Base-by-base conservation (phyloP, 805 yeast genomes). In the Teunomyces stri region DNA sequence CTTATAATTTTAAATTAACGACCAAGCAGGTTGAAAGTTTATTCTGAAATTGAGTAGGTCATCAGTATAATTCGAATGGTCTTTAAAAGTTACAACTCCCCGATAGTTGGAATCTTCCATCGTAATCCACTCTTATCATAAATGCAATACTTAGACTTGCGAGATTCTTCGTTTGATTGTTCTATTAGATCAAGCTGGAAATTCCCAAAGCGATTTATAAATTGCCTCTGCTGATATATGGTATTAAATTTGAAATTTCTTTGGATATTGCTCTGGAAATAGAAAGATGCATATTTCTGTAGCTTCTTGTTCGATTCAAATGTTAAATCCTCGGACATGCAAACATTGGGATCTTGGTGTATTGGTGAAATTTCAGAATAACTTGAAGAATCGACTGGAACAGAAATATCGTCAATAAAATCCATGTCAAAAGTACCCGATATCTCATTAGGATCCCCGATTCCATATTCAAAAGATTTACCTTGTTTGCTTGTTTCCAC, bases 91-190 rank as follows among this genome's bases (percentile, higher is more conserved):
- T 49, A 68, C 9, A 70, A 54, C 45, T 68, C 73, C 3, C 72
- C 68, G 3, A 71, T 46, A 10, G 68, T 64, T 3, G 76, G 76
- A 27, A 72, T 69, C 39, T 70, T 69, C 76, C 77, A 72, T 37
- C 69, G 70, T 22, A 72, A 52, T 0, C 76, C 76, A 29, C 59
- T 57, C 30, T 42, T 50, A 49, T 72, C 77, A 45, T 72, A 72
- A 2, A 47, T 15, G 51, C 76, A 72, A 5, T 34, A 28, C 16
- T 35, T 35, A 5, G 29, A 20, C 13, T 22, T 28, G 28, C 46
- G 35, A 46, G 53, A 36, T 42, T 31, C 38, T 51, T 53, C 22
- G 16, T 5, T 13, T 13, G 27, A 25, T 7, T 25, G 27, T 11
- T 25, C 33, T 2, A 21, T 38, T 36, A 44, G 44, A 7, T 46